Evolutionary conservation across 2,329 filamentous ascomycete species (phyloP), one percentile per base, ranked within the genome.

Genomic region (Penicillium sp.): DNA sequence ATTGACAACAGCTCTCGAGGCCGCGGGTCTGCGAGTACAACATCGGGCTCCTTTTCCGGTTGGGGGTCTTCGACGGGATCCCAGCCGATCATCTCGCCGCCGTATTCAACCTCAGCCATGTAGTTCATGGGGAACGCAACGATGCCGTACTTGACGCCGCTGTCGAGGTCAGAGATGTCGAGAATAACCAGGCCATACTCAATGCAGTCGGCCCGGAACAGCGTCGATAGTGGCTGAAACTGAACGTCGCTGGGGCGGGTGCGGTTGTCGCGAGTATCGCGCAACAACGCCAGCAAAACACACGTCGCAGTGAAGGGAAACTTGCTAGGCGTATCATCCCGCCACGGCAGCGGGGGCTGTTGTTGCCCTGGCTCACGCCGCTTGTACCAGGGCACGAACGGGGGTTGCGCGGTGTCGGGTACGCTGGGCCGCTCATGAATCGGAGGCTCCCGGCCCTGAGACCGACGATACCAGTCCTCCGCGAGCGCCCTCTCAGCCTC

Each of bases 111-210:
- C 27, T 46, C 48, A 5, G 55, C 58, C 60, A 62, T 62, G 31
- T 62, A 62, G 46, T 19, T 2, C 25, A 58, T 11, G 2, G 46
- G 58, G 21, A 58, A 62, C 4, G 50, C 58, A 45, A 49, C 31
- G 27, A 62, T 60, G 36, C 58, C 58, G 31, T 62, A 58, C 58
- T 57, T 54, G 33, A 60, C 52, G 21, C 53, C 53, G 29, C 58
- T 56, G 21, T 60, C 44, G 19, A 62, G 55, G 47, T 62, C 58
- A 6, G 60, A 62, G 39, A 62, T 60, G 23, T 62, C 60, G n/a
- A 62, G 41, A 21, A 62, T 15, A 5, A 62, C 43, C 21, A 62
- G 52, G 9, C 60, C 58, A 60, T 62, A 62, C 45, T 62, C 58
- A 11, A 16, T 45, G 46, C 60, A 62, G 49, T 62, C 50, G 8